Evolutionary conservation across 2,329 filamentous ascomycete species (phyloP).

Genomic region (Sordariomycetes sp.): DNA sequence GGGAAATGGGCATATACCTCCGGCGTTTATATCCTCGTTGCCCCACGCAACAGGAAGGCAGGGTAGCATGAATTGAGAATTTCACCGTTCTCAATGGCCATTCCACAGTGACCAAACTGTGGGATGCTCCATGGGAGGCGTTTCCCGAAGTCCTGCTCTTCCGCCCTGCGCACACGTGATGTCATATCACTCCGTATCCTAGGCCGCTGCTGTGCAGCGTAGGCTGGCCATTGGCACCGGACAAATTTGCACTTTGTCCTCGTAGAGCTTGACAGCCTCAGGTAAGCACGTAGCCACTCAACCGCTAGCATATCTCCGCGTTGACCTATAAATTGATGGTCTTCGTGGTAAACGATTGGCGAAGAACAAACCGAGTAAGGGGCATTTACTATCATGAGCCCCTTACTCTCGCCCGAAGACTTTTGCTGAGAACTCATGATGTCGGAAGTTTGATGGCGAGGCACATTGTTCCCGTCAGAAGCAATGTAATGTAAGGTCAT

Average conservation of each 20-base stretch:
- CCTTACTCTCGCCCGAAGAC: slow-evolving; percentile 71
- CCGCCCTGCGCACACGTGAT: not conserved
- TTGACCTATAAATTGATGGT: slow-evolving; percentile 62
- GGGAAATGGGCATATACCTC: slow-evolving; percentile 26
- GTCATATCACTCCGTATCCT: not conserved
- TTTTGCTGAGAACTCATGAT: slow-evolving; percentile 57
- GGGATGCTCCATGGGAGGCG: slow-evolving; percentile 70
- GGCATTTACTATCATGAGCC: slow-evolving; percentile 38
- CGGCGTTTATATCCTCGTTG: slow-evolving; percentile 26
- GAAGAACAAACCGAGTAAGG: slow-evolving; percentile 57
- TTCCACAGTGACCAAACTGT: slow-evolving; percentile 52
- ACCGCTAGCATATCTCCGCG: slow-evolving; percentile 85
- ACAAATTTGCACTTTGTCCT: no score
- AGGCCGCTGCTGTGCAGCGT: not conserved
- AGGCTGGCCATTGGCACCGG: no score
- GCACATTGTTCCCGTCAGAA: slow-evolving; percentile 40
- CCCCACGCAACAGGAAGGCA: no score
- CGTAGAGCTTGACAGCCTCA: no score
- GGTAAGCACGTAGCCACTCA: no score
- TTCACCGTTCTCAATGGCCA: slow-evolving; percentile 57
- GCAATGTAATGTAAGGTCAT: not conserved
- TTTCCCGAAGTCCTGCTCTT: slow-evolving; percentile 50
- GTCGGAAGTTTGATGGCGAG: slow-evolving; percentile 80
- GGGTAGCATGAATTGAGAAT: slow-evolving; percentile 26
- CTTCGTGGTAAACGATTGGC: slow-evolving; percentile 91